Evolutionary conservation across 805 yeast species (phyloP), one percentile per base, ranked within the genome.

Genomic region (Danielia reshetovae): DNA sequence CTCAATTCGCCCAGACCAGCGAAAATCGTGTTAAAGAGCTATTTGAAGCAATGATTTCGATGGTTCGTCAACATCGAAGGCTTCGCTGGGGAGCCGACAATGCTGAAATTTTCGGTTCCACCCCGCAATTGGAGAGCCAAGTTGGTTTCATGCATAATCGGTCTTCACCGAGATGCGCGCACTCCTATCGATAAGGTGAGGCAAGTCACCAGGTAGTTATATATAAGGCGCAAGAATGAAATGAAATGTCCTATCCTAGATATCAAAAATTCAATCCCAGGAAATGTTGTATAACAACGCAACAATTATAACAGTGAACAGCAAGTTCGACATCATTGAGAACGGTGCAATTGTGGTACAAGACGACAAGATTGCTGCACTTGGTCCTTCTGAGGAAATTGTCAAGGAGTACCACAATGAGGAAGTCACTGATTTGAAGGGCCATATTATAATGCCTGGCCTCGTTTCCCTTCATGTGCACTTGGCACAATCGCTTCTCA

Each of bases 391-490:
- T 11, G 27, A 32, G 3, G 34, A 35, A 11, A 27, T 38, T 7
- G 15, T 19, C 6, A 16, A 33, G 7, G 18, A 33, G 16, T 38
- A 21, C 24, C 39, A 30, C 7, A n/a, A 30, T n/a, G 40, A 35
- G 9, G 24, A 34, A 16, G 21, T 28, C 8, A 11, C 27, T 4
- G 40, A 43, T 11, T 30, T 40, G 16, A 18, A 32, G 7, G 42
- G 42, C 16, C 40, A 40, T 15, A 40, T 43, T 13, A 18, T 40
- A 14, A 38, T 43, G 40, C 45, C 47, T 5, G 45, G 45, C 5
- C 34, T 38, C 25, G 35, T 43, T 23, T 43, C 47, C 2, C 40
- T 40, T 12, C 45, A 43, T 23, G 45, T 43, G 16, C 47, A 43
- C 27, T 32, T 41, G 29, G 45, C 47, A 1, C 47, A 41, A 16